A percentile compares a stretch with the other conserved stretches of the same genome.
Evolutionary conservation across 345 rosid species (phyloP).

Genomic region (Ceriops zippeliana): DNA sequence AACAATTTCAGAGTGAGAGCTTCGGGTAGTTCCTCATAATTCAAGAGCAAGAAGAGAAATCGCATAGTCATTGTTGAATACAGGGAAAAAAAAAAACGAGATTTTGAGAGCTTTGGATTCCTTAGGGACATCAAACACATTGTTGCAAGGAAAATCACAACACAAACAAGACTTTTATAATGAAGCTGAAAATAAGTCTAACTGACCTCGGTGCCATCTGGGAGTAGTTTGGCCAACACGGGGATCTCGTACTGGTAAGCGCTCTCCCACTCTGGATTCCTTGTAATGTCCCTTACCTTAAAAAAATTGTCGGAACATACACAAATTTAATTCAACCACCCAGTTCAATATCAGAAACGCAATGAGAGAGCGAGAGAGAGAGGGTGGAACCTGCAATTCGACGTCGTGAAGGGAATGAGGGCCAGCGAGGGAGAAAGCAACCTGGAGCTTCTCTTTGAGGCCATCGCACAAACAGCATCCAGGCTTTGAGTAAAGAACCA

Average conservation of each 20-base stretch:
- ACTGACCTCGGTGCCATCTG: slow-evolving; percentile 69
- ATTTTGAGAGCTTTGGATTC: too few species aligned
- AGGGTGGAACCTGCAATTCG: slow-evolving; percentile 48
- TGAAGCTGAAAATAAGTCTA: neutral
- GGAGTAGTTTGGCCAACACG: slow-evolving; percentile 56
- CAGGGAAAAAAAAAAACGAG: too few species aligned
- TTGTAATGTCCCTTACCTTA: slow-evolving; percentile 73
- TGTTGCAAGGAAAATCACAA: neutral
- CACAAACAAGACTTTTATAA: neutral
- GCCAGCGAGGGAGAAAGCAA: slow-evolving; percentile 65
- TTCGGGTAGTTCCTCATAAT: too few species aligned
- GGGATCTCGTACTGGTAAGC: slow-evolving; percentile 84
- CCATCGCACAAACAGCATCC: slow-evolving; percentile 96
- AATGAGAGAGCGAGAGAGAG: neutral
- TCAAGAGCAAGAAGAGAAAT: too few species aligned
- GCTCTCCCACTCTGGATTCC: slow-evolving; percentile 72
- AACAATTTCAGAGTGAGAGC: too few species aligned
- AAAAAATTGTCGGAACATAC: slow-evolving; percentile 1
- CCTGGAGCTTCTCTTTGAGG: slow-evolving; percentile 83
- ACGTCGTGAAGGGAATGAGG: slow-evolving; percentile 69
- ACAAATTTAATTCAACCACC: neutral
- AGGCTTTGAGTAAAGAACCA: slow-evolving; percentile 77
- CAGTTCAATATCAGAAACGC: neutral
- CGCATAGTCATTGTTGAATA: too few species aligned
- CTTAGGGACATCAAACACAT: too few species aligned